Evolutionary conservation across 768 basidiomycete genomes (phyloP).

Genomic region (Dacryopinax primogenitus): DNA sequence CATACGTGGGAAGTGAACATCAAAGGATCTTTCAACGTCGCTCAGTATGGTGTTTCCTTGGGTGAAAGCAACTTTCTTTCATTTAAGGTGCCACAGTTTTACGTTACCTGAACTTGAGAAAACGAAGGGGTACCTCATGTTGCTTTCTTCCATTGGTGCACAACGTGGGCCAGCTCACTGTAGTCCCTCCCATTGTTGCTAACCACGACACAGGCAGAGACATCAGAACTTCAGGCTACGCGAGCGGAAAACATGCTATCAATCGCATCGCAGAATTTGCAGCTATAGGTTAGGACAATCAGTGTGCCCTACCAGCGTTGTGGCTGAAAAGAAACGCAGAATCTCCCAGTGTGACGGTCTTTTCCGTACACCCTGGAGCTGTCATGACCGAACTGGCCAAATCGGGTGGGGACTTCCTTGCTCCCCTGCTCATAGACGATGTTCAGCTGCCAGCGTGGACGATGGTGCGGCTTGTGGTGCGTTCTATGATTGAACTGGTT

Average conservation of each 20-base stretch:
- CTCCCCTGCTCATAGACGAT: not conserved
- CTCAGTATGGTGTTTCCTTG: constrained; percentile 13
- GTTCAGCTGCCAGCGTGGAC: not conserved
- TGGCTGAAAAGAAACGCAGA: no score
- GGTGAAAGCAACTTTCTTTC: not conserved
- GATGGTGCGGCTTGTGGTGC: not conserved
- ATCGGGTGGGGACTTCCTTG: not conserved
- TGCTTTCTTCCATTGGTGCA: constrained; percentile 4
- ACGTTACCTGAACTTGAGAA: constrained; percentile 12
- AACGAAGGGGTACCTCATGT: constrained; percentile 13
- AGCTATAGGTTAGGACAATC: no score
- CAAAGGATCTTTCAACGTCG: constrained; percentile 20
- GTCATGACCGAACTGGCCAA: constrained; percentile 15
- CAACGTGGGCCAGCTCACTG: constrained; percentile 7
- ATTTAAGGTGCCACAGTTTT: not conserved
- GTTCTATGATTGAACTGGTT: not conserved
- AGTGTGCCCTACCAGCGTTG: no score
- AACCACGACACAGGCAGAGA: not conserved
- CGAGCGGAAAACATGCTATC: constrained; percentile 12
- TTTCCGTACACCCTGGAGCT: constrained; percentile 14
- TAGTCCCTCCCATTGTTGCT: not conserved
- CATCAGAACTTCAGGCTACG: not conserved
- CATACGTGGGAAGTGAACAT: constrained; percentile 20
- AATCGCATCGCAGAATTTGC: constrained; percentile 12
- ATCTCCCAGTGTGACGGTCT: constrained; percentile 8